Evolutionary conservation across 805 yeast species (phyloP), one percentile per base, ranked within the genome.

Genomic region (Ogataea chonburiensis): DNA sequence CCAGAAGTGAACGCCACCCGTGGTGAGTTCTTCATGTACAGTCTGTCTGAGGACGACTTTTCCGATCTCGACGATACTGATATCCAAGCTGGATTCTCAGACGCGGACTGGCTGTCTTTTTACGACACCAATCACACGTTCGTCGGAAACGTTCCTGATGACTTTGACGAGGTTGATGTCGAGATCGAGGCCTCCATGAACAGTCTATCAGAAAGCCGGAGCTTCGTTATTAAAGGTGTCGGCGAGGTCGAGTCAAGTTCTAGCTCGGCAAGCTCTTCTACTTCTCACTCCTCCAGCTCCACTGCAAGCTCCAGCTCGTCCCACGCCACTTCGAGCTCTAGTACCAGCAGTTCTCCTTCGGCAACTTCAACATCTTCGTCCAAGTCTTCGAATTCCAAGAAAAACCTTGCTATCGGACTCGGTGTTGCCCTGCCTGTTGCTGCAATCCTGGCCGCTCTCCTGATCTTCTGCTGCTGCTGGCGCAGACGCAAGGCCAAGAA

Each of bases 351-450:
- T 17, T 12, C 39, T 8, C 22, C 37, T 7, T 19, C 34, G n/a
- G 22, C 22, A 17, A 23, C 27, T 3, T 21, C 34, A 16, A 22
- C 27, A 19, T 12, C 42, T 18, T 17, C 31, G 20, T 12, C 38
- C 7, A 13, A 30, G 11, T 20, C 37, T 2, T 25, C 41, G 18
- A 29, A 34, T 36, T 62, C 60, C 28, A 68, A 66, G 34, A 81
- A 74, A 46, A 73, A 75, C 3, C 66, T 86, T n/a, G 96, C 95
- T 0, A 84, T 91, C 54, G 95, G 89, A 1, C 72, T 89, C 42
- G 97, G 96, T 37, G 89, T 85, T n/a, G 86, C 82, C 2, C 71
- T 93, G 30, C 95, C 96, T 1, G 62, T 76, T 3, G 71, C 71
- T 2, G 49, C 84, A 0, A 49, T 79, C 7, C 47, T 77, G 3